A percentile compares a stretch with the other conserved stretches of the same genome.
Evolutionary conservation across 2,329 filamentous ascomycete genomes (phyloP).

Genomic region (Trematosphaeria pertusa): DNA sequence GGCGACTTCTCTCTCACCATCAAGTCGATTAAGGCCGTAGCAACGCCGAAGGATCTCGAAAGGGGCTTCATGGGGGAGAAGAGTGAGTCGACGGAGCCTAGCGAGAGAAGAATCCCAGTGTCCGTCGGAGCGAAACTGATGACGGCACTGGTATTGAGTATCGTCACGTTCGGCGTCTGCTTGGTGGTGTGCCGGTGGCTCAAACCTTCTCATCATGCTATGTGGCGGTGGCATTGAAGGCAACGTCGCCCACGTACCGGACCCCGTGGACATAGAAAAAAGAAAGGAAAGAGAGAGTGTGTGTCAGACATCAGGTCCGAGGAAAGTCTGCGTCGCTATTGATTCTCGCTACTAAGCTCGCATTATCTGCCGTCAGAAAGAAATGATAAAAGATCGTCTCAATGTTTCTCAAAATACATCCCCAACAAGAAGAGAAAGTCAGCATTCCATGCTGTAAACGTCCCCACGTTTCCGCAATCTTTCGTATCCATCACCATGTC

Average conservation of each 20-base stretch:
- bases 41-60: slow-evolving; percentile 31
- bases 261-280: too few species aligned
- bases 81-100: neutral
- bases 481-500: neutral
- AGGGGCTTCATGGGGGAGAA: slow-evolving; percentile 23
- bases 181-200: neutral
- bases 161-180: neutral
- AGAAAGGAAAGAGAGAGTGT: too few species aligned
- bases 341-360: too few species aligned
- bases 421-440: neutral
- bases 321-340: too few species aligned
- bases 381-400: neutral
- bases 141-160: neutral
- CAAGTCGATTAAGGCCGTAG: slow-evolving; percentile 60
- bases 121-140: neutral
- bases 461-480: neutral
- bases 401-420: neutral
- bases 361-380: too few species aligned
- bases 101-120: neutral
- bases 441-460: neutral
- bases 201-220: neutral
- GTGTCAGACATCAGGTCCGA: too few species aligned
- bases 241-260: too few species aligned
- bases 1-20: slow-evolving; percentile 70
- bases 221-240: too few species aligned